Evolutionary conservation across 148 eudicot species (phyloP), one percentile per base, ranked within the genome.

Genomic region (Fagopyrum homotropicum): DNA sequence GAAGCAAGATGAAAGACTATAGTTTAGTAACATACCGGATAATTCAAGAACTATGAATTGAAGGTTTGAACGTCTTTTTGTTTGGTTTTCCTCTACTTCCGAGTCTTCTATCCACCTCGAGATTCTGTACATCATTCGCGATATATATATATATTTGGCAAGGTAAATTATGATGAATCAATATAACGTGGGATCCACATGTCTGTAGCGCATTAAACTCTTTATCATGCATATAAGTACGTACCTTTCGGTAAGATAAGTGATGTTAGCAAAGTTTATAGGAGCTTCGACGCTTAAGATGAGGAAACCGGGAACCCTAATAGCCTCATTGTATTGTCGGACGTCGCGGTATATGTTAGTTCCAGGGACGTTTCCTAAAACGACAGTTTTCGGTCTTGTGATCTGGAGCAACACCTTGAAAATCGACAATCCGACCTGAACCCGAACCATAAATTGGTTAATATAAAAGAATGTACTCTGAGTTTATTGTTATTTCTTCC

Each of bases 381-480:
- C 70, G 8, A 90, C 88, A 0, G 93, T 91, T 64, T 97, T 79
- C 57, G 98, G 98, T 75, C 98, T 86, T 0, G 98, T 91, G 35
- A 91, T 91, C 84, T 90, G 97, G 29, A 94, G 75, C 16, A 94
- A 89, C 72, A 94, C 82, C 79, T 91, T 94, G 7, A 97, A 94
- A 61, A 94, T 84, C 7, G 98, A 93, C 73, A 93, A 87, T 3
- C 86, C 79, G 5, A 91, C 98, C 98, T 93, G 77, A 79, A 45
- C 14, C 14, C 29, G n/a, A 45, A 45, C 29, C 29, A 30, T 12
- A 70, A 45, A 70, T 14, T 46, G 11, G 1, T 44, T 15, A 43
- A 9, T 66, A 61, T 30, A 5, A 35, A 35, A 35, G 40, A 35
- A 35, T 35, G 40, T 35, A 35, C 40, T 35, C 2, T 1, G 40